phyloP scores from a whole-genome alignment of 73 alveolate species.

The Tetrahymena elliotti region DNA sequence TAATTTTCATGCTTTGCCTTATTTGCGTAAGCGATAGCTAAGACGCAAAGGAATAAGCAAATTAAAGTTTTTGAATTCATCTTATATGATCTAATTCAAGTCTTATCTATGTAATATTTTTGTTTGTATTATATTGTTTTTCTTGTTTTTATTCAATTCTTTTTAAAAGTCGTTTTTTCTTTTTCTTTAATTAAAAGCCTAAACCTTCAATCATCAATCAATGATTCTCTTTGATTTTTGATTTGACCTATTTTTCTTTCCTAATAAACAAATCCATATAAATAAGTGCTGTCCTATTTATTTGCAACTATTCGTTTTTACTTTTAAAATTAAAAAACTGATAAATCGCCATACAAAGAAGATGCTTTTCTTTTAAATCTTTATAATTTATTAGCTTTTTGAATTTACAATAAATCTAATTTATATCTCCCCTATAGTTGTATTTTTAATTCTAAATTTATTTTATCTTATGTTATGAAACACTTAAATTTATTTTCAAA shows the following conservation, averaged over 20 bases:
- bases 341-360: neutral
- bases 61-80: neutral
- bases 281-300: neutral
- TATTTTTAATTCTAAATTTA: too few species aligned
- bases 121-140: neutral
- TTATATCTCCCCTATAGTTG: neutral
- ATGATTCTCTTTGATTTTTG: neutral
- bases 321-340: neutral
- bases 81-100: neutral
- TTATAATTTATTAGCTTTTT: neutral
- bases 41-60: neutral
- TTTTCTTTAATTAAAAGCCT: neutral
- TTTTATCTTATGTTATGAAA: too few species aligned
- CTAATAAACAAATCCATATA: neutral
- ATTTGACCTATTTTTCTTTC: neutral
- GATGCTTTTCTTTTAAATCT: neutral
- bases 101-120: neutral
- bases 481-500: too few species aligned
- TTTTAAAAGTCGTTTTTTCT: neutral
- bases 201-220: neutral
- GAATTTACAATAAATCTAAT: neutral
- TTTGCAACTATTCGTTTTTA: neutral
- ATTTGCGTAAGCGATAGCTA: neutral
- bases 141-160: neutral
- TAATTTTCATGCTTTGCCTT: neutral